These are phyloP conservation scores for Fusarium compactum DNA, from an alignment of 2,329 filamentous ascomycete genomes.

Conservation along the genomic window DNA sequence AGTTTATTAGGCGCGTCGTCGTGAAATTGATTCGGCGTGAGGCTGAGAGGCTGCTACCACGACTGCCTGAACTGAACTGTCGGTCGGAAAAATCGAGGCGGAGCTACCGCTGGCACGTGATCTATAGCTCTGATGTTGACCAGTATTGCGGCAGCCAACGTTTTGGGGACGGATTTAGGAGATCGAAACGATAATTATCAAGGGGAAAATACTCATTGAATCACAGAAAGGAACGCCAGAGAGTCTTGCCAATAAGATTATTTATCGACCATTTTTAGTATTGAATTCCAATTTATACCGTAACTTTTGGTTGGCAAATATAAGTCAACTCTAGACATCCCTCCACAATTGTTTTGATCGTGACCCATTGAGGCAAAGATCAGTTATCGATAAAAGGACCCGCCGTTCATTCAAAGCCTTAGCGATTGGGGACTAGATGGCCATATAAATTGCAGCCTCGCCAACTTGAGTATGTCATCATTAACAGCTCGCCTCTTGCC, in stretches of 20 bases:
- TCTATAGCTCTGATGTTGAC: not conserved
- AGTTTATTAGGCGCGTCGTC: conserved; percentile 38
- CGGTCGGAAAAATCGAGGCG: conserved; percentile 51
- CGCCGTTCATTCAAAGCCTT: conserved; percentile 27
- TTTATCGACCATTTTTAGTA: not conserved
- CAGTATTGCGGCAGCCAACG: not conserved
- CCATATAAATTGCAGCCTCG: conserved; percentile 47
- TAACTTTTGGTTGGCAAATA: not conserved
- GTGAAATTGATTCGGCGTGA: conserved; percentile 43
- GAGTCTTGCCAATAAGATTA: not conserved
- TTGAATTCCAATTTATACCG: not conserved
- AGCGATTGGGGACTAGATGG: conserved; percentile 21
- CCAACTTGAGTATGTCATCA: conserved; percentile 44
- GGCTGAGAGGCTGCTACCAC: conserved; percentile 48
- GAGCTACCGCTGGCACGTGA: conserved; percentile 43
- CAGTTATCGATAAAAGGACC: conserved; percentile 40
- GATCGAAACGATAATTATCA: not conserved
- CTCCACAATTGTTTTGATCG: conserved; percentile 6
- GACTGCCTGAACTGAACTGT: conserved; percentile 48
- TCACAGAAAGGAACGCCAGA: not conserved
- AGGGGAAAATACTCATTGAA: not conserved
- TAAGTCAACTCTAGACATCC: not conserved
- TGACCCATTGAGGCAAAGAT: conserved; percentile 25
- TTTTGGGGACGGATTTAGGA: not conserved
- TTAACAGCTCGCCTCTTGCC: conserved; percentile 28